These are phyloP conservation scores for Cladosporium sp. DNA, from an alignment of 2,329 filamentous ascomycete genomes.

Conservation along the genomic window DNA sequence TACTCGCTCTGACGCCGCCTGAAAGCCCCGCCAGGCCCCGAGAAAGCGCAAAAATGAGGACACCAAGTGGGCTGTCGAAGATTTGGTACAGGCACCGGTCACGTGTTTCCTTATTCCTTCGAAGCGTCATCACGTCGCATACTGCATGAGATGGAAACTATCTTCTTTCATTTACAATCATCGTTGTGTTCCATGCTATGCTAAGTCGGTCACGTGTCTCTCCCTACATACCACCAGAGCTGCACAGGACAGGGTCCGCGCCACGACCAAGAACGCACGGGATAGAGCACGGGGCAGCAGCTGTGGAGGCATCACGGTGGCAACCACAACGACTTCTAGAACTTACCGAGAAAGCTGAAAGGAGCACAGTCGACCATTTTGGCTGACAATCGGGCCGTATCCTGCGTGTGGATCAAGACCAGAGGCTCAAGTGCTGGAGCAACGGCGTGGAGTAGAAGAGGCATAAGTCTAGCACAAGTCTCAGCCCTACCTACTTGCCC, in stretches of 20 bases:
- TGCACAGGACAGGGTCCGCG: constrained; percentile 12
- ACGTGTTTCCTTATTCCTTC: not conserved
- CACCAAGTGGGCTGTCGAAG: constrained; percentile 3
- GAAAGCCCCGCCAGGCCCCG: not conserved
- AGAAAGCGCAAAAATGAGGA: not conserved
- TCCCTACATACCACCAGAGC: constrained; percentile 14
- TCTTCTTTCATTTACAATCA: not conserved
- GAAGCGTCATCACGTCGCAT: too few relatives aligned
- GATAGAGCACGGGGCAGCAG: not conserved
- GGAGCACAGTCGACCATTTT: too few relatives aligned
- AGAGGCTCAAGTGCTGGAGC: too few relatives aligned
- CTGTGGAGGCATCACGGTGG: constrained; percentile 1
- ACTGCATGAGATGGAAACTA: not conserved
- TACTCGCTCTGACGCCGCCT: constrained; percentile 1
- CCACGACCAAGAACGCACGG: not conserved
- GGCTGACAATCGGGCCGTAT: too few relatives aligned
- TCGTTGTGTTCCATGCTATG: not conserved
- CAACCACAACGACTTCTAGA: too few relatives aligned
- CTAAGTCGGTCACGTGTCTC: not conserved
- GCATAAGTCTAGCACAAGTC: too few relatives aligned
- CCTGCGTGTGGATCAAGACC: too few relatives aligned
- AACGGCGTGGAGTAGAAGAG: too few relatives aligned
- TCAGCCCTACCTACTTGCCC: too few relatives aligned
- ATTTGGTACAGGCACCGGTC: not conserved
- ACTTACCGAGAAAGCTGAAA: not conserved